Percentiles rank a stretch among this genome's conserved stretches.
Evolutionary conservation across 192 early-diverging fungal genomes (phyloP).

Genomic region (Gigaspora rosea): DNA sequence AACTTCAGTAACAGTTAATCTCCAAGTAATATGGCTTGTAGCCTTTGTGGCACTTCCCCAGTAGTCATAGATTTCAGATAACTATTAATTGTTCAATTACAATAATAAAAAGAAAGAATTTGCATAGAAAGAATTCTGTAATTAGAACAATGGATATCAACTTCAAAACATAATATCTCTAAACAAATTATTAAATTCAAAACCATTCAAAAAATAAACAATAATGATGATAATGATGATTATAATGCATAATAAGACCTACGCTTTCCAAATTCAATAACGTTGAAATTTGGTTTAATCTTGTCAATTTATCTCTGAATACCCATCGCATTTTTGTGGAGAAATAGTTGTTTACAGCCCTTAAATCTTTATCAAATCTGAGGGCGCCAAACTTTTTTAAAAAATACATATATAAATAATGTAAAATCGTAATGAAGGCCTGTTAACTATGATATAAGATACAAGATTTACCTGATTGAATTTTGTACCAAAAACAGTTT

Average conservation of each 20-base stretch:
- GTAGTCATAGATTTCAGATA: conserved; percentile 71
- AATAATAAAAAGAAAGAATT: background rate
- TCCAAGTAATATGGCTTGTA: conserved; percentile 65
- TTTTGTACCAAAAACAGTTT: conserved; percentile 77
- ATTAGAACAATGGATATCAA: too few species aligned
- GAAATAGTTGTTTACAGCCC: conserved; percentile 70
- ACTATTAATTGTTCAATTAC: conserved; percentile 29
- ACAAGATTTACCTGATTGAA: conserved; percentile 73
- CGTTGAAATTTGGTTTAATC: conserved; percentile 83
- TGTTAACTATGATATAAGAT: background rate
- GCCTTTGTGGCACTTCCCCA: conserved; percentile 59
- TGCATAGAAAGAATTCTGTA: too few species aligned
- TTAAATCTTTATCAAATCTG: conserved; percentile 90
- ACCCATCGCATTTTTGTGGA: conserved; percentile 58
- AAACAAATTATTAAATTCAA: background rate
- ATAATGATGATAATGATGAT: background rate
- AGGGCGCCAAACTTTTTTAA: conserved; percentile 75
- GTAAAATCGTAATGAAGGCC: background rate
- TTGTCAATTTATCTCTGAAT: conserved; percentile 74
- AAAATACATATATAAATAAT: conserved; percentile 22
- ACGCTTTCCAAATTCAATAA: conserved; percentile 78
- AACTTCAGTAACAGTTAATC: conserved; percentile 68
- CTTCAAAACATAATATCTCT: background rate
- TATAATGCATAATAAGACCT: conserved; percentile 22
- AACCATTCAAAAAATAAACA: background rate